phyloP scores from a whole-genome alignment of 2,329 filamentous ascomycete species.

The Botrytis deweyae region DNA sequence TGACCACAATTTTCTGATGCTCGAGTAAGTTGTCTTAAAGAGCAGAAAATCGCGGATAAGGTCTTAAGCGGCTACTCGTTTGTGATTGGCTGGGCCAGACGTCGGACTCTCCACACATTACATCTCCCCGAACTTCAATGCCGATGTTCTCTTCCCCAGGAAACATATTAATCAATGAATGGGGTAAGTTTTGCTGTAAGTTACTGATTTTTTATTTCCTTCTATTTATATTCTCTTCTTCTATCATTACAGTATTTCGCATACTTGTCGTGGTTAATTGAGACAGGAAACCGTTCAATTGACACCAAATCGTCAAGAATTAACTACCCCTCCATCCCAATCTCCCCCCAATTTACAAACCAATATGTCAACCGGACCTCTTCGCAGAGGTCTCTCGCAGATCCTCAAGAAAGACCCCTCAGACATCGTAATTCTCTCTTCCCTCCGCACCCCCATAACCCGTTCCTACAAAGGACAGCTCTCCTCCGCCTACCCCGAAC shows the following conservation, averaged over 20 bases:
- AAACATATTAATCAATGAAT: slow-evolving; percentile 7
- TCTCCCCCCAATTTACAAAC: neutral
- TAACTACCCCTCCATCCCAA: slow-evolving; percentile 10
- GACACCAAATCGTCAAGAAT: neutral
- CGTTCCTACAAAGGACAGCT: slow-evolving; percentile 80
- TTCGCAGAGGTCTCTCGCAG: slow-evolving; percentile 67
- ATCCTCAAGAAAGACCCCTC: slow-evolving; percentile 76
- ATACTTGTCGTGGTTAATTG: neutral
- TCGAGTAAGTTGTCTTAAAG: neutral
- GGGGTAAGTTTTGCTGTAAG: slow-evolving; percentile 9
- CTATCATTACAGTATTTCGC: neutral
- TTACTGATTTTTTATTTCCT: neutral
- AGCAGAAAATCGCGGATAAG: neutral
- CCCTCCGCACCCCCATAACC: slow-evolving; percentile 85
- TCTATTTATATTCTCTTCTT: neutral
- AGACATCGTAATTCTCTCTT: slow-evolving; percentile 85
- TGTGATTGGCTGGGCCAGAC: slow-evolving; percentile 2
- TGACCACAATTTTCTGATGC: neutral
- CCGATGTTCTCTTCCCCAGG: slow-evolving; percentile 15
- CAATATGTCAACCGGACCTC: slow-evolving; percentile 34
- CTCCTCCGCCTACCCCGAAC: slow-evolving; percentile 87
- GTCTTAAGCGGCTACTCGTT: neutral
- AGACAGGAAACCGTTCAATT: neutral
- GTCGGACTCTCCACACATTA: neutral
- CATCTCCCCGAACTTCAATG: slow-evolving; percentile 9